These are phyloP conservation scores for Camelina neglecta DNA, from an alignment of 345 rosid species.

Conservation along the genomic window DNA sequence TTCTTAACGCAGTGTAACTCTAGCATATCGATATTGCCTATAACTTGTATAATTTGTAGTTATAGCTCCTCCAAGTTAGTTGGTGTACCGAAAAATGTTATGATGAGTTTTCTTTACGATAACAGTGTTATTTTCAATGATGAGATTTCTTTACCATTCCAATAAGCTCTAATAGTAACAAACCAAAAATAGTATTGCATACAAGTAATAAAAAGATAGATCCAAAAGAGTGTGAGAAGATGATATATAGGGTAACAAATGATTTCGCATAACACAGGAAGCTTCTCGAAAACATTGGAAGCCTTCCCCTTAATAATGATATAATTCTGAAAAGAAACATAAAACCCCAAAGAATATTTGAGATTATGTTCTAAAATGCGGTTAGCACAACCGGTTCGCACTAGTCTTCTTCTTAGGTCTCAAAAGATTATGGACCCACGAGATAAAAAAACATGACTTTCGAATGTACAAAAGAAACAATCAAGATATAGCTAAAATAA, in stretches of 20 bases:
- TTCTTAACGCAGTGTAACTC: no score
- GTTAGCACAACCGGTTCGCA: conserved; percentile 43
- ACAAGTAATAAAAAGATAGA: no score
- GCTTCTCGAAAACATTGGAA: conserved; percentile 31
- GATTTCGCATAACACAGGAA: conserved; percentile 4
- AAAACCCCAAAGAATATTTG: conserved; percentile 15
- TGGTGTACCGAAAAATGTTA: no score
- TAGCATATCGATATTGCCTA: no score
- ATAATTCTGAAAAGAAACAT: conserved; percentile 7
- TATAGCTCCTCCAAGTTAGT: no score
- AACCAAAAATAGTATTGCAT: no score
- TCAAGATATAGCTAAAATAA: conserved; percentile 29
- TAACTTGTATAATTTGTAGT: no score
- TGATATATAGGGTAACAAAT: conserved; percentile 11
- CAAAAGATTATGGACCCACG: conserved; percentile 41
- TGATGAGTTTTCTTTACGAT: no score
- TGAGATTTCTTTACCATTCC: no score
- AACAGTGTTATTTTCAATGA: no score
- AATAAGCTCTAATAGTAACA: no score
- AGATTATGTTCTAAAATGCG: conserved; percentile 29
- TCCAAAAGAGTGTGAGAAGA: neutral
- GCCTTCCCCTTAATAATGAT: conserved; percentile 7
- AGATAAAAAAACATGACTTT: conserved; percentile 14
- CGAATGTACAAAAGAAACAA: conserved; percentile 28
- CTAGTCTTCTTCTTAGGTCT: conserved; percentile 38